These are phyloP conservation scores for Miamiensis avidus DNA, from an alignment of 169 alveolate genomes.

Conservation along the genomic window DNA sequence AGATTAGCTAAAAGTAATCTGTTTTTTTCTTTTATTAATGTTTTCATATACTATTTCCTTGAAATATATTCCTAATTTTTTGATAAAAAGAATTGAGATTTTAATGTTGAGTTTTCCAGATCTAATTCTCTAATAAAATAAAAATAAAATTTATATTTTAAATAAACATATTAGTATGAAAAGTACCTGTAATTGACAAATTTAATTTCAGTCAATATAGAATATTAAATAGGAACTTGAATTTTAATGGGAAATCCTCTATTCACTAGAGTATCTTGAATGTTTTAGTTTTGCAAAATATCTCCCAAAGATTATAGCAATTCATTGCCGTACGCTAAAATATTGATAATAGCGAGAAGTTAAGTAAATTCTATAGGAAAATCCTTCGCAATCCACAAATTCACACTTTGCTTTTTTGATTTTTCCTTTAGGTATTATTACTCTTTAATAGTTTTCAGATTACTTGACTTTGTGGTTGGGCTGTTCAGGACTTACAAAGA, in stretches of 20 bases:
- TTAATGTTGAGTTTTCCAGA: not conserved
- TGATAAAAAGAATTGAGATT: conserved; percentile 6
- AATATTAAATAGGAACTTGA: conserved; percentile 72
- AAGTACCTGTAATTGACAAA: conserved; percentile 32
- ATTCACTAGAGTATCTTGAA: conserved; percentile 52
- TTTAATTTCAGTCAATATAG: conserved; percentile 70
- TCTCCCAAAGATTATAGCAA: conserved; percentile 34
- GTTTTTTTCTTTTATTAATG: conserved; percentile 12
- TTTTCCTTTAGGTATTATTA: not conserved
- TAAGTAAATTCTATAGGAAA: conserved; percentile 18
- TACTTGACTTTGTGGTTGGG: not conserved
- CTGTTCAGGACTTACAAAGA: conserved; percentile 16
- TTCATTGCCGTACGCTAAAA: conserved; percentile 24
- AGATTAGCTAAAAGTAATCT: conserved; percentile 31
- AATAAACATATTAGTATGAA: not conserved
- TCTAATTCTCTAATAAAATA: conserved; percentile 29
- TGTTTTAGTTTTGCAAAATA: conserved; percentile 6
- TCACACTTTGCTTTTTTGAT: not conserved
- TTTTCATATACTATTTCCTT: conserved; percentile 15
- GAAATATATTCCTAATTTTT: not conserved
- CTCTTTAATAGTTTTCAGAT: not conserved
- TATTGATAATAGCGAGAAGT: conserved; percentile 25
- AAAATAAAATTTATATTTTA: too few relatives aligned
- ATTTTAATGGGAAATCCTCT: conserved; percentile 85
- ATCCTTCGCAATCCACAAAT: not conserved